Base-by-base conservation (phyloP, 1,284 basidiomycete genomes). In the Agroathelia rolfsii region DNA sequence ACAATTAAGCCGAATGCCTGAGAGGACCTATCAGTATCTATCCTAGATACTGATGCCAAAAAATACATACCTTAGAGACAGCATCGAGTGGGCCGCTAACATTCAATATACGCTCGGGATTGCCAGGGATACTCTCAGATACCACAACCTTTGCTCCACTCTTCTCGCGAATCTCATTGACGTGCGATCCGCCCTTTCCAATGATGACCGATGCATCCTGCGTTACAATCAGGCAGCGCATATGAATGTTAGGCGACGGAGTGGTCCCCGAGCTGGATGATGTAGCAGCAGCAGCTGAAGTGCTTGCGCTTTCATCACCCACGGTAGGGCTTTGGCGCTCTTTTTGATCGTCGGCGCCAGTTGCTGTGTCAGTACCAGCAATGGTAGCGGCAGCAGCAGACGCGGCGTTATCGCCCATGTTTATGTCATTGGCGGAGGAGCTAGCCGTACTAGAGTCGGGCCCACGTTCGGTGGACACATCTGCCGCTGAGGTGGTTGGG, bases 191-290 rank as follows among this genome's bases (percentile, higher is more conserved):
- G 31, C 69, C 86, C 59, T 93, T 93, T 24, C 95, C 95, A 51
- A 99, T 99, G 64, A 99, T 98, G 60, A 99, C 92, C 38, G 89
- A 94, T 11, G 95, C 95, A 58, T 99, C 95, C 61, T 96, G 92
- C 7, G 95, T 98, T 46, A 98, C 93, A 51, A 99, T 98, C 51
- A 99, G 67, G 58, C 85, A 90, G 33, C 89, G 78, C 86, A 94
- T 90, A 45, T 90, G 84, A 43, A 94, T 94, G 59, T 69, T 76
- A 27, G 80, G 76, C 3, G 82, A 72, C 11, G 80, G 75, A 22
- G 63, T 48, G 30, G 55, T 51, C 9, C 63, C 55, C 6, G 69
- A 66, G 14, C 64, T 64, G 15, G 72, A 69, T 10, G 48, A 51
- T 12, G 45, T 48, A 24, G 45, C 45, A 13, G 68, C 59, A 21